Evolutionary conservation across 257 asterid species (phyloP).

Genomic region (Capsicum baccatum): DNA sequence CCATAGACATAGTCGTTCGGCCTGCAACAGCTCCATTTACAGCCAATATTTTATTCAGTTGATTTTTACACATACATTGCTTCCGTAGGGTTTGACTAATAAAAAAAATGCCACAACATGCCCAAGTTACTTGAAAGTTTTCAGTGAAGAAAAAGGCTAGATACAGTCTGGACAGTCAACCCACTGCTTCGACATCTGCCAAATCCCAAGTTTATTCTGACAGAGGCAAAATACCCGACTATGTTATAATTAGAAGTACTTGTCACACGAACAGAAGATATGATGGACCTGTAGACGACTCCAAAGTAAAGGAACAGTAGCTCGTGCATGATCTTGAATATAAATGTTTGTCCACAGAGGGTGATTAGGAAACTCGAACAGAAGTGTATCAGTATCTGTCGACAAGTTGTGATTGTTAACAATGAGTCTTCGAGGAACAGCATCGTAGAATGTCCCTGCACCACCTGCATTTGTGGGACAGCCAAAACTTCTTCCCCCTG

Average conservation of each 20-base stretch:
- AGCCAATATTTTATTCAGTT: background rate
- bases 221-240: background rate
- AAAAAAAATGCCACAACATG: background rate
- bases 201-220: constrained; percentile 7
- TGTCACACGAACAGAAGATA: constrained; percentile 19
- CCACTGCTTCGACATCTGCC: constrained; percentile 7
- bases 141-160: constrained; percentile 8
- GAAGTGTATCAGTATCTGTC: constrained; percentile 80
- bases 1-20: too few relatives aligned
- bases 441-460: constrained; percentile 91
- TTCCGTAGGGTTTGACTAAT: background rate
- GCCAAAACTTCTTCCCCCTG: constrained; percentile 93
- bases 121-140: background rate
- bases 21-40: background rate
- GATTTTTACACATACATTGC: background rate
- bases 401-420: constrained; percentile 76
- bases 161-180: constrained; percentile 10
- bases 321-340: constrained; percentile 69
- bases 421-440: constrained; percentile 82
- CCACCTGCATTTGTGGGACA: constrained; percentile 89
- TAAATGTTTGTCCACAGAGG: constrained; percentile 92
- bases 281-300: constrained; percentile 85
- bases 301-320: constrained; percentile 82
- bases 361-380: constrained; percentile 81
- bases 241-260: constrained; percentile 17